These are phyloP conservation scores for Wickerhamomyces ciferrii DNA, from an alignment of 805 yeast species.

Conservation along the genomic window DNA sequence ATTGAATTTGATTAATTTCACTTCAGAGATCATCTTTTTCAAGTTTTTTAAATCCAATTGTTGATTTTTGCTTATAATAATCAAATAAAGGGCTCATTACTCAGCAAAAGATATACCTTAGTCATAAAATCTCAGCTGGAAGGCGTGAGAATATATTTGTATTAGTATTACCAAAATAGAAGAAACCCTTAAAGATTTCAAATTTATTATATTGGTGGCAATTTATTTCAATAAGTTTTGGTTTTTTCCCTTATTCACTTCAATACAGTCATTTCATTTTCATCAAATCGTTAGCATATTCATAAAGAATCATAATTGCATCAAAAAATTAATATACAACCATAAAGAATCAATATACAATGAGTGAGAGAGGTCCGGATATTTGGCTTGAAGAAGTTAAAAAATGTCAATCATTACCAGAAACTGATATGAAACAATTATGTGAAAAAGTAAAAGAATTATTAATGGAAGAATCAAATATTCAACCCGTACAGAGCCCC, in stretches of 20 bases:
- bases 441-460: slow-evolving; percentile 95
- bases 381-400: slow-evolving; percentile 93
- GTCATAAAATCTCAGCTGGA: neutral
- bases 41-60: too few relatives aligned
- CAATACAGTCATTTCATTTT: neutral
- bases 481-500: slow-evolving; percentile 90
- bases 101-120: neutral
- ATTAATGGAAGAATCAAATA: slow-evolving; percentile 92
- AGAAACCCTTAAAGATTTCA: too few relatives aligned
- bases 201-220: too few relatives aligned
- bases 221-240: too few relatives aligned
- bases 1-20: too few relatives aligned
- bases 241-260: too few relatives aligned
- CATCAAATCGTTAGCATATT: neutral
- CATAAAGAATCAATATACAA: slow-evolving; percentile 14
- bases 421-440: slow-evolving; percentile 90
- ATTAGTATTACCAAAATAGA: too few relatives aligned
- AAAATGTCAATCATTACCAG: slow-evolving; percentile 84
- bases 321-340: neutral
- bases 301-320: neutral
- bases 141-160: neutral
- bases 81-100: neutral
- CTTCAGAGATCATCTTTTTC: too few relatives aligned
- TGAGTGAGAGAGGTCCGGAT: slow-evolving; percentile 84
- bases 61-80: neutral